Conservation (phyloP, 306 rosid genomes). For the Leucaena leucocephala region DNA sequence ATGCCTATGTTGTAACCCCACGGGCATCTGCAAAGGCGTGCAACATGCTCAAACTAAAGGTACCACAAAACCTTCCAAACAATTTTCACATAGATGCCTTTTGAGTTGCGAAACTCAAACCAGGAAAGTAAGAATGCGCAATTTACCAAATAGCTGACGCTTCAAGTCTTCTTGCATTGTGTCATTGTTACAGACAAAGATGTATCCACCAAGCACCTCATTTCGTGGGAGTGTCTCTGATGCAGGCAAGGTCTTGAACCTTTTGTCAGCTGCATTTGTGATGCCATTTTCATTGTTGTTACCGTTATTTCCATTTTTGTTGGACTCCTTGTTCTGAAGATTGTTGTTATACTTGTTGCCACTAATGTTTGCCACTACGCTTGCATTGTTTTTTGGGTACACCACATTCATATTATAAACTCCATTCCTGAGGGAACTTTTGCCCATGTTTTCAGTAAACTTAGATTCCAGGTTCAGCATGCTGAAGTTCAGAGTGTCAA, state of each 20-base stretch:
- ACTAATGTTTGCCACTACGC: slow-evolving; percentile 57
- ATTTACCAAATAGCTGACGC: slow-evolving; percentile 89
- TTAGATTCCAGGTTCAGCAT: slow-evolving; percentile 77
- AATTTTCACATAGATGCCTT: neutral
- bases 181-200: slow-evolving; percentile 96
- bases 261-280: slow-evolving; percentile 69
- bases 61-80: neutral
- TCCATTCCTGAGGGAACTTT: slow-evolving; percentile 65
- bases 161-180: slow-evolving; percentile 99
- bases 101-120: neutral
- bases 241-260: slow-evolving; percentile 98
- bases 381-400: slow-evolving; percentile 73
- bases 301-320: slow-evolving; percentile 47
- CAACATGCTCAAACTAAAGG: slow-evolving; percentile 1
- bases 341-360: slow-evolving; percentile 67
- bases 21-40: neutral
- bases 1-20: neutral
- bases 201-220: slow-evolving; percentile 99
- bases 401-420: slow-evolving; percentile 70
- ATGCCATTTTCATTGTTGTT: slow-evolving; percentile 53
- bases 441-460: slow-evolving; percentile 60
- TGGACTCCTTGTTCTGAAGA: slow-evolving; percentile 62
- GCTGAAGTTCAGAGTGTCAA: slow-evolving; percentile 78
- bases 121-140: neutral
- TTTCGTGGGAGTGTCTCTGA: slow-evolving; percentile 95